Evolutionary conservation across 1,284 basidiomycete genomes (phyloP).

Genomic region (Irpex sp.): DNA sequence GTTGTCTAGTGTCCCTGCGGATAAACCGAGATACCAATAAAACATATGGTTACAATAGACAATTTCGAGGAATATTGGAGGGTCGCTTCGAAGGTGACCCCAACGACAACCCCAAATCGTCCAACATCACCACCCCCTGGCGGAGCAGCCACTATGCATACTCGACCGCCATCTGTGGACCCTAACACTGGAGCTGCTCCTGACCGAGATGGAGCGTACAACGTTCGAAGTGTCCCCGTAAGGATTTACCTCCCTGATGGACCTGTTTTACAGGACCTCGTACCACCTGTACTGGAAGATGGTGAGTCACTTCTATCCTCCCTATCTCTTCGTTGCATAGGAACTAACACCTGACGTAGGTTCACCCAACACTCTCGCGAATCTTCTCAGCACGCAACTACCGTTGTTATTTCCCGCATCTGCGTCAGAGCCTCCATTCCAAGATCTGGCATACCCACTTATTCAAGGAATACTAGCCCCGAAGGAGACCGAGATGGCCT

Average conservation of each 20-base stretch:
- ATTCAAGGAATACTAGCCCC: constrained; percentile 89
- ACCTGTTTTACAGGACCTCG: constrained; percentile 86
- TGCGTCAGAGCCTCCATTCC: constrained; percentile 28
- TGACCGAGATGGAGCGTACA: constrained; percentile 76
- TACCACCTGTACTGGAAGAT: constrained; percentile 72
- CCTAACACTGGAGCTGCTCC: constrained; percentile 39
- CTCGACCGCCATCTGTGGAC: constrained; percentile 68
- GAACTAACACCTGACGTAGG: constrained; percentile 35
- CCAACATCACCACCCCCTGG: constrained; percentile 49
- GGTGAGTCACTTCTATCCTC: constrained; percentile 36
- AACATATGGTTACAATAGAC: constrained; percentile 42
- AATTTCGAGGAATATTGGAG: constrained; percentile 95
- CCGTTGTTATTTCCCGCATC: constrained; percentile 60
- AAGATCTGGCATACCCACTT: constrained; percentile 62
- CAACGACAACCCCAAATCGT: constrained; percentile 55
- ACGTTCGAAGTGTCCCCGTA: constrained; percentile 82
- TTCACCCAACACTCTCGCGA: constrained; percentile 52
- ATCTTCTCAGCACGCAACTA: constrained; percentile 59
- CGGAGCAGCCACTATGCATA: constrained; percentile 52
- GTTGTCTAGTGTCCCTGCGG: background rate
- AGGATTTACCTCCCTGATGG: constrained; percentile 91
- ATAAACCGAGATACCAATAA: background rate
- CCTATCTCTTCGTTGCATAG: background rate
- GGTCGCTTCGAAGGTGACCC: constrained; percentile 83
- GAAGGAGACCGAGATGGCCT: constrained; percentile 85